Base-by-base conservation (phyloP, 2,329 filamentous ascomycete genomes). In the Fusarium redolens region DNA sequence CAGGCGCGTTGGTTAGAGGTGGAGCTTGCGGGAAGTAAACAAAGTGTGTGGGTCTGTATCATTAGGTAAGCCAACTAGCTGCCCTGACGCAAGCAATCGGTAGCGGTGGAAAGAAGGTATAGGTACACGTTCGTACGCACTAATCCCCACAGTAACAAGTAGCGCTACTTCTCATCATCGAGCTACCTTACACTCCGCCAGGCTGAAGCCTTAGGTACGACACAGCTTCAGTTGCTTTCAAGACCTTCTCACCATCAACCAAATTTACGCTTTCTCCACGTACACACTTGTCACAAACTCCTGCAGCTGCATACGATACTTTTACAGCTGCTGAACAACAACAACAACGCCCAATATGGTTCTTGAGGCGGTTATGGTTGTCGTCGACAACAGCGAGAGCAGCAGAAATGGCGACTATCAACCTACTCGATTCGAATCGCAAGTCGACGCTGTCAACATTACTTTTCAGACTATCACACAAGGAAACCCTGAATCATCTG, bases 361-460 rank as follows among this genome's bases (percentile, higher is more conserved):
- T 85, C 92, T 99, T 85, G 96, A 99, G 91, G 97, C 96, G 86
- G 97, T 97, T 73, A 98, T 99, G 95, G 94, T 99, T 84, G 92
- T 98, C 89, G 94, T 98, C 80, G 96, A 99, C 89, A 99, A 98
- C 89, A 98, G 95, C 87, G 96, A 99, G 87, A 95, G 93, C 86
- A 97, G 94, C 87, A 92, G 96, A 82, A 99, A 99, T 85, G 96
- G 97, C 81, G 96, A 99, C 83, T 89, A 88, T 83, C 93, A 93
- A 80, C 96, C 96, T 66, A 97, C 95, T 76, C 91, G 96, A 84
- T 99, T 95, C 88, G 95, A 98, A 85, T 95, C 96, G 78, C 96
- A 99, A 88, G 89, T 94, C 77, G 96, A 99, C 84, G 95, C 96
- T 63, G 94, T 97, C 79, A 96, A 93, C 84, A 92, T 98, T 79